Base-by-base conservation (phyloP, 805 yeast species). In the Citeromyces matritensis region DNA sequence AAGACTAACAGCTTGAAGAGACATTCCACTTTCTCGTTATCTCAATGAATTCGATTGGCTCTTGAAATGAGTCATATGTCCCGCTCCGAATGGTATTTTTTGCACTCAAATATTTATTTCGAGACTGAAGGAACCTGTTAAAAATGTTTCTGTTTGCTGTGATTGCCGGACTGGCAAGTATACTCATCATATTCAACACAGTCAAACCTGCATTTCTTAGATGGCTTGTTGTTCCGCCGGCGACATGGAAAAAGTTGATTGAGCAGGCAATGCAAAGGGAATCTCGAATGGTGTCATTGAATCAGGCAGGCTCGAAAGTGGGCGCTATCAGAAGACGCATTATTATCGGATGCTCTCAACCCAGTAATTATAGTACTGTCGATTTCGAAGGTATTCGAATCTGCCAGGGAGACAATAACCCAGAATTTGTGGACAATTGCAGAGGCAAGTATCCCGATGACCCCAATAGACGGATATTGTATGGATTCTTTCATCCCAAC, bases 401-500 rank as follows among this genome's bases (percentile, higher is more conserved):
- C 13, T 46, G 58, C 15, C 36, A 40, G 30, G 34, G 27, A 6
- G 40, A 39, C 19, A 25, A 24, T 23, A 17, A 13, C 9, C 12
- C 13, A 10, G 32, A 28, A 13, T 14, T 21, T 9, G 7, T 25
- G n/a, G 15, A 26, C 19, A 33, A 39, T 11, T 34, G 51, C 13
- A 47, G 33, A 11, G 47, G 50, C 6, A 43, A 63, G 25, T 56
- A 48, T 32, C 49, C 50, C 2, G 38, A 45, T 2, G 69, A 63
- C 41, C 49, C 55, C 1, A 35, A 40, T 10, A 46, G 81, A 17
- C 49, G 45, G 26, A 41, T 62, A 7, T 51, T 83, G 8, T 77
- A 60, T 48, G 99, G 97, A 5, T 86, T 80, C 45, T 85, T 91
- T 58, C 99, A 91, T 54, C 98, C 98, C 0, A 81, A 77, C 43